A percentile compares a stretch with the other conserved stretches of the same genome.
Conservation (phyloP, 192 early-diverging fungal species). For the Pilaira anomala region DNA sequence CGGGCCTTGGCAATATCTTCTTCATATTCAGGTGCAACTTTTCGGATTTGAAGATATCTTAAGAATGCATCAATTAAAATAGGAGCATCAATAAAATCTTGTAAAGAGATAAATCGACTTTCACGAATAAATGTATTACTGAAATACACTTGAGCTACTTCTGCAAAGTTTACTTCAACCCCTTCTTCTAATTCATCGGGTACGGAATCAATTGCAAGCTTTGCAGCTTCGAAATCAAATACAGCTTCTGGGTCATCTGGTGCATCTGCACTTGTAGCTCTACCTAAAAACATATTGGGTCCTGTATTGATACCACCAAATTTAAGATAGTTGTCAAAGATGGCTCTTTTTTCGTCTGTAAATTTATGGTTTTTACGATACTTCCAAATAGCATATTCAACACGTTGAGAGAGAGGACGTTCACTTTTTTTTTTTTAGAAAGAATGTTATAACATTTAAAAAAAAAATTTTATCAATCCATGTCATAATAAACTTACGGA, state of each 20-base stretch:
- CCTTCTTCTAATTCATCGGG: slow-evolving; percentile 41
- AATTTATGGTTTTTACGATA: slow-evolving; percentile 57
- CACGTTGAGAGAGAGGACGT: slow-evolving; percentile 40
- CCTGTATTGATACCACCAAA: slow-evolving; percentile 53
- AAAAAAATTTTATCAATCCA: too few relatives aligned
- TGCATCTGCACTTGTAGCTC: slow-evolving; percentile 30
- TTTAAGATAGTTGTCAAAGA: slow-evolving; percentile 48
- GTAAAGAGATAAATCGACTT: slow-evolving; percentile 44
- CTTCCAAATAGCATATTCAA: slow-evolving; percentile 49
- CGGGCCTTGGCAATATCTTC: slow-evolving; percentile 47
- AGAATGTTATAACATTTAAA: neutral
- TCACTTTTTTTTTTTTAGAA: too few relatives aligned
- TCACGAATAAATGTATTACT: slow-evolving; percentile 46
- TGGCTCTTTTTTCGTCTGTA: slow-evolving; percentile 31
- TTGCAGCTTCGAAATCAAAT: slow-evolving; percentile 41
- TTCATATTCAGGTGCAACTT: slow-evolving; percentile 50
- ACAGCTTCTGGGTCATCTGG: slow-evolving; percentile 36
- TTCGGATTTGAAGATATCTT: slow-evolving; percentile 44
- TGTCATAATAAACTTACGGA: slow-evolving; percentile 43
- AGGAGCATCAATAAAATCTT: slow-evolving; percentile 45
- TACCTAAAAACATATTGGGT: slow-evolving; percentile 48
- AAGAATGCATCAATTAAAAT: slow-evolving; percentile 44
- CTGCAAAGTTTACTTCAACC: slow-evolving; percentile 35
- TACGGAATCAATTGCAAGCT: slow-evolving; percentile 35
- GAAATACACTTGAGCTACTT: slow-evolving; percentile 48